Conservation (phyloP, 2,329 filamentous ascomycete species). For the Bipolaris zeicola region DNA sequence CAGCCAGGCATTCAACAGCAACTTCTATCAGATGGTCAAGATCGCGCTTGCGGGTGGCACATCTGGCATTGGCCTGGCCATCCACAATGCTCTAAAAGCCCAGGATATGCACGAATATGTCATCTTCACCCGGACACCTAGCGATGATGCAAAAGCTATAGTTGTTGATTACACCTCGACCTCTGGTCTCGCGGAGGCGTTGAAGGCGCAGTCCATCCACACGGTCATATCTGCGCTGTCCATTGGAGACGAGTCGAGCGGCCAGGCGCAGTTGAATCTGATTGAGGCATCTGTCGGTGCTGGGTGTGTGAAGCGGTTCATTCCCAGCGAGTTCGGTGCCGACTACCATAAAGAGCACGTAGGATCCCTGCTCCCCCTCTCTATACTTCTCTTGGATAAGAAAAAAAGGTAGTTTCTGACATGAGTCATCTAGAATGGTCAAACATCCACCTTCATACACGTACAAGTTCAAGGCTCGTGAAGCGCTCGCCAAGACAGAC, state of each 20-base stretch:
- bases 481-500: too few relatives aligned
- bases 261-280: not conserved
- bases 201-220: not conserved
- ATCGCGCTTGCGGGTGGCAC: not conserved
- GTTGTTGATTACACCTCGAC: not conserved
- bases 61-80: not conserved
- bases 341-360: too few relatives aligned
- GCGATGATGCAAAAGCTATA: not conserved
- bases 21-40: not conserved
- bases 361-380: too few relatives aligned
- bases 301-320: too few relatives aligned
- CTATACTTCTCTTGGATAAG: too few relatives aligned
- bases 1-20: too few relatives aligned
- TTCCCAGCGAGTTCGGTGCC: too few relatives aligned
- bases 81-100: not conserved
- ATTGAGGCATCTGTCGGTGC: too few relatives aligned
- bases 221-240: not conserved
- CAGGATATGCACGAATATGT: not conserved
- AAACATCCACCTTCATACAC: too few relatives aligned
- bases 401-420: too few relatives aligned
- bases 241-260: not conserved
- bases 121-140: not conserved
- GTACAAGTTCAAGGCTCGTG: too few relatives aligned
- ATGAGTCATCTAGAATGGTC: too few relatives aligned
- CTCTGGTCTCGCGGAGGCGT: not conserved